phyloP scores from a whole-genome alignment of 2,329 filamentous ascomycete species.

The Colletotrichum coccodes region DNA sequence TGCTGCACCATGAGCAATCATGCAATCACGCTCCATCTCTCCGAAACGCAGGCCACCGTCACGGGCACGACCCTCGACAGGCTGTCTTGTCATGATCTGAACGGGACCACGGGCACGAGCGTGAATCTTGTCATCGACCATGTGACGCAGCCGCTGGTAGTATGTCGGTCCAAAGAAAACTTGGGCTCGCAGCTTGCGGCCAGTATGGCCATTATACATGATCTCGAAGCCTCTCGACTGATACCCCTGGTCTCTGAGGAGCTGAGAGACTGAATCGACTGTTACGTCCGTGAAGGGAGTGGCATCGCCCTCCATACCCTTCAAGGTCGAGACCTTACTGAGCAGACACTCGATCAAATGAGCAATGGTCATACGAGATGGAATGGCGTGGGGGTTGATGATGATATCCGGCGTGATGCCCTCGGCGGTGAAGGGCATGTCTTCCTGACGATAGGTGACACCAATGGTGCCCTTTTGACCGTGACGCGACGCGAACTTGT shows the following conservation, averaged over 20 bases:
- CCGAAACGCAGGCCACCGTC: constrained; percentile 99
- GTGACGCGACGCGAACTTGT: constrained; percentile 99
- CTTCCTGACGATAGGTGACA: constrained; percentile 96
- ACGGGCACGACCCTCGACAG: constrained; percentile 96
- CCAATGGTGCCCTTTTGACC: constrained; percentile 99
- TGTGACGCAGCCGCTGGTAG: constrained; percentile 97
- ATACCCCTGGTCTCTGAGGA: constrained; percentile 90
- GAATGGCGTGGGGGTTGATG: constrained; percentile 99
- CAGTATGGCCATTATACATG: constrained; percentile 99
- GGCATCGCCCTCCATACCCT: constrained; percentile 95
- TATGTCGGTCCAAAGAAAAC: constrained; percentile 98
- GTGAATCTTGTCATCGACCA: constrained; percentile 99
- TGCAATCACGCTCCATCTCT: constrained; percentile 99
- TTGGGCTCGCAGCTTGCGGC: constrained; percentile 90
- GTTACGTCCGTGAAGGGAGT: constrained; percentile 99
- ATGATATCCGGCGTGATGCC: constrained; percentile 95
- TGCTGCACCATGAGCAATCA: constrained; percentile 99
- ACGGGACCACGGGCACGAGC: constrained; percentile 96
- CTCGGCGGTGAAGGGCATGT: constrained; percentile 97
- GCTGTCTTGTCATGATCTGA: constrained; percentile 96
- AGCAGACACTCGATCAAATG: constrained; percentile 99
- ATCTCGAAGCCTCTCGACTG: constrained; percentile 97
- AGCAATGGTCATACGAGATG: constrained; percentile 99
- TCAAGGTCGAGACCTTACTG: constrained; percentile 92
- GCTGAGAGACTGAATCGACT: constrained; percentile 88